Base-by-base conservation (phyloP, 306 rosid genomes). In the Astragalus glycyphyllos region DNA sequence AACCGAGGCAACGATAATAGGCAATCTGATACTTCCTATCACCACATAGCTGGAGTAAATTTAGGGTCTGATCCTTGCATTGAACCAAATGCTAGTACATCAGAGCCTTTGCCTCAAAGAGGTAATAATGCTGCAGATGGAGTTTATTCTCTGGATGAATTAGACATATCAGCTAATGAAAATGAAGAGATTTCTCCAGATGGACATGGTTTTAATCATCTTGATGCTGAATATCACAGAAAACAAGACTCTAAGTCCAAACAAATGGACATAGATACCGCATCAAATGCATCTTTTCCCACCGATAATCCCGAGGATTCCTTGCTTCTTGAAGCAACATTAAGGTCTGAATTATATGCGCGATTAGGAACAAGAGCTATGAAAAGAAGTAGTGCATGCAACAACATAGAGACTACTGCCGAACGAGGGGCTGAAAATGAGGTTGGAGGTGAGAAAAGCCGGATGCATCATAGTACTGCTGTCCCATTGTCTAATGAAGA, bases 271-370 rank as follows among this genome's bases (percentile, higher is more conserved):
- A 34, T 71, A 46, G 83, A 60, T 74, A 44, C 65, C 15, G 77
- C 74, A 60, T 69, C 80, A 17, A 83, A 85, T 75, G 53, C 80
- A 65, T 66, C 69, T 20, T 5, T 53, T 65, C 48, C 77, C 17
- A 44, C 57, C n/a, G 83, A 81, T 55, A 55, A 59, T 63, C 58
- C 88, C 34, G 79, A 81, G 73, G 96, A 90, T 80, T 71, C 96
- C 66, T 80, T 90, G 81, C 90, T 81, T 79, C 96, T 93, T 46
- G 98, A 93, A 86, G 92, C 87, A 79, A 76, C 80, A 35, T 82
- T 93, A 72, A 88, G 98, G 85, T 87, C 96, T 42, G 79, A 89
- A 72, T 84, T 93, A 59, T 83, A 88, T 90, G 94, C 92, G 64
- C 85, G 83, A 65, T 70, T 88, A 35, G 89, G 88, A 50, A 65